These are phyloP conservation scores for Pyrenophora tritici-repentis DNA, from an alignment of 2,329 filamentous ascomycete genomes.

Conservation along the genomic window DNA sequence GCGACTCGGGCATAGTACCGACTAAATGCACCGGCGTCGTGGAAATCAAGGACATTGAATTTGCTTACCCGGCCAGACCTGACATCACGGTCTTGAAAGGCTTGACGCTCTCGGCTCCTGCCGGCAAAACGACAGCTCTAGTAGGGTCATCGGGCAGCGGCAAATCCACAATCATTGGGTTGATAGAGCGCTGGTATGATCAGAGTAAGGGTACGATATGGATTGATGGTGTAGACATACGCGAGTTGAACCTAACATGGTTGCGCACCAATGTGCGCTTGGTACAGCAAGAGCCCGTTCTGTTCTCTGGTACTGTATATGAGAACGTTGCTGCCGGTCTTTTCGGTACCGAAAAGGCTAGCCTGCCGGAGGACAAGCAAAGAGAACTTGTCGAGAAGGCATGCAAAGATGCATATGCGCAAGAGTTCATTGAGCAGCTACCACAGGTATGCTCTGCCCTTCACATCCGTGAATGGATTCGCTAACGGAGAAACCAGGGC, in stretches of 20 bases:
- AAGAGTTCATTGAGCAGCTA: conserved; percentile 81
- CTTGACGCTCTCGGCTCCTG: conserved; percentile 77
- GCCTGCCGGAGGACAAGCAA: conserved; percentile 58
- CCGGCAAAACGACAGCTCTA: conserved; percentile 87
- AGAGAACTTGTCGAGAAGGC: conserved; percentile 76
- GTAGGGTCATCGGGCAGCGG: conserved; percentile 93
- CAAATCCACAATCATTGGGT: conserved; percentile 89
- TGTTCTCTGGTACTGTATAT: conserved; percentile 87
- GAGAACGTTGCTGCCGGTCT: conserved; percentile 86
- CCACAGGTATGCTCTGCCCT: conserved; percentile 33
- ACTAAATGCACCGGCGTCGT: conserved; percentile 57
- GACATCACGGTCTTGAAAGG: conserved; percentile 87
- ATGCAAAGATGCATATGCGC: conserved; percentile 89
- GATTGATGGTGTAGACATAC: conserved; percentile 64
- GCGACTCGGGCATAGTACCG: conserved; percentile 28
- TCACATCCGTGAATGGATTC: neutral
- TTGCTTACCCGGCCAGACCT: conserved; percentile 91
- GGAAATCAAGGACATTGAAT: conserved; percentile 77
- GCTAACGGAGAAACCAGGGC: conserved; percentile 64
- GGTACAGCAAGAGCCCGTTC: conserved; percentile 87
- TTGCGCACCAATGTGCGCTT: conserved; percentile 87
- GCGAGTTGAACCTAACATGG: conserved; percentile 83
- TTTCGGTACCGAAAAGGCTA: conserved; percentile 66
- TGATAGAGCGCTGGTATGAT: conserved; percentile 60
- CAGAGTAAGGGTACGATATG: conserved; percentile 29